A percentile compares a stretch with the other conserved stretches of the same genome.
These are phyloP conservation scores for Lentinula sp. DNA, from an alignment of 768 basidiomycete genomes.

Conservation along the genomic window DNA sequence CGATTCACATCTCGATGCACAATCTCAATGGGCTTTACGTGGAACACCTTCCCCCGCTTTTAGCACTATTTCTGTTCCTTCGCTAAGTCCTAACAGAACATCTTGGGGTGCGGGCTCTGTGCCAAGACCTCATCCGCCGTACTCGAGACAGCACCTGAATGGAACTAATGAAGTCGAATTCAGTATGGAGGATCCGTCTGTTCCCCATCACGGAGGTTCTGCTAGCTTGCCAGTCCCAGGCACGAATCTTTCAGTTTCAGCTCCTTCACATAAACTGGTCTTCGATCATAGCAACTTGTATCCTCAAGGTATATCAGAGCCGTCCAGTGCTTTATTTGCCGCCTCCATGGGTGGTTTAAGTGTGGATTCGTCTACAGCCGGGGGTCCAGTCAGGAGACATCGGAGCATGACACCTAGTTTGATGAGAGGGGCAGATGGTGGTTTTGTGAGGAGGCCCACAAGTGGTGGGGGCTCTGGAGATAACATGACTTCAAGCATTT, in stretches of 20 bases:
- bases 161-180: neutral
- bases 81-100: constrained; percentile 21
- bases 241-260: constrained; percentile 17
- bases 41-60: constrained; percentile 34
- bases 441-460: constrained; percentile 12
- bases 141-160: neutral
- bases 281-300: constrained; percentile 58
- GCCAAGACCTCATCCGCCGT: neutral
- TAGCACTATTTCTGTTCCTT: constrained; percentile 30
- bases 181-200: neutral
- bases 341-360: constrained; percentile 4
- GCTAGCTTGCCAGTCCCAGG: neutral
- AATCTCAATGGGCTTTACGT: constrained; percentile 33
- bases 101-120: neutral
- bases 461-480: neutral
- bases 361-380: constrained; percentile 18
- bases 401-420: constrained; percentile 74
- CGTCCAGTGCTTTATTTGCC: neutral
- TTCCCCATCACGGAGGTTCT: neutral
- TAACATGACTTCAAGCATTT: constrained; percentile 30
- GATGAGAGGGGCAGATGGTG: constrained; percentile 41
- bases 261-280: constrained; percentile 61
- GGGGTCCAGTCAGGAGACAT: constrained; percentile 64
- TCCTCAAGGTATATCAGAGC: constrained; percentile 27
- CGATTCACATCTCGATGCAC: constrained; percentile 16